A percentile compares a stretch with the other conserved stretches of the same genome.
Conservation (phyloP, 352 stramenopile genomes). For the Pythium brassicae region DNA sequence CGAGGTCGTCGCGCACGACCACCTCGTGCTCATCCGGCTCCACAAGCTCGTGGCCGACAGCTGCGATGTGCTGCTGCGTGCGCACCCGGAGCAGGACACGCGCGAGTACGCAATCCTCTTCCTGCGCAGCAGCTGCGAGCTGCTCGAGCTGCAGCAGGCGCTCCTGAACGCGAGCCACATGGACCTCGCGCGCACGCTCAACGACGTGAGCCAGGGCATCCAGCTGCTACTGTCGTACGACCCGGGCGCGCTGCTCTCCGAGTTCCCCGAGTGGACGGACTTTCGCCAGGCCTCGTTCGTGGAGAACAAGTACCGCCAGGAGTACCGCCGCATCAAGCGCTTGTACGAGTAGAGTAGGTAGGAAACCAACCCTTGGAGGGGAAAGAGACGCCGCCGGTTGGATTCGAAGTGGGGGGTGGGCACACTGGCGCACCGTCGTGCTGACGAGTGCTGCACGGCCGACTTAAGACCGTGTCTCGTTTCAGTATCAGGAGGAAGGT, state of each 20-base stretch:
- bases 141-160: slow-evolving; percentile 85
- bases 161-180: slow-evolving; percentile 88
- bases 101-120: slow-evolving; percentile 86
- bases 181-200: slow-evolving; percentile 87
- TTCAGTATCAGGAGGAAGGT: no score
- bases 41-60: slow-evolving; percentile 89
- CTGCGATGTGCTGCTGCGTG: slow-evolving; percentile 80
- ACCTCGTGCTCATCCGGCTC: slow-evolving; percentile 88
- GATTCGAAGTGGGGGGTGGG: no score
- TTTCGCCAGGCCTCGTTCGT: slow-evolving; percentile 87
- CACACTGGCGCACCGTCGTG: no score
- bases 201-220: slow-evolving; percentile 91
- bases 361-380: no score
- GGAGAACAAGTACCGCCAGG: slow-evolving; percentile 85
- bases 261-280: slow-evolving; percentile 83
- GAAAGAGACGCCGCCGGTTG: no score
- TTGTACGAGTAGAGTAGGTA: slow-evolving; percentile 89
- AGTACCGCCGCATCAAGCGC: slow-evolving; percentile 89
- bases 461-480: not conserved
- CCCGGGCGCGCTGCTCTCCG: slow-evolving; percentile 75
- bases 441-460: no score
- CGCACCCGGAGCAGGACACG: slow-evolving; percentile 51
- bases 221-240: slow-evolving; percentile 86
- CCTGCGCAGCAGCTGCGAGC: slow-evolving; percentile 75
- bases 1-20: slow-evolving; percentile 80